A percentile compares a stretch with the other conserved stretches of the same genome.
These are phyloP conservation scores for Gentiana dahurica DNA, from an alignment of 257 asterid genomes.

Conservation along the genomic window DNA sequence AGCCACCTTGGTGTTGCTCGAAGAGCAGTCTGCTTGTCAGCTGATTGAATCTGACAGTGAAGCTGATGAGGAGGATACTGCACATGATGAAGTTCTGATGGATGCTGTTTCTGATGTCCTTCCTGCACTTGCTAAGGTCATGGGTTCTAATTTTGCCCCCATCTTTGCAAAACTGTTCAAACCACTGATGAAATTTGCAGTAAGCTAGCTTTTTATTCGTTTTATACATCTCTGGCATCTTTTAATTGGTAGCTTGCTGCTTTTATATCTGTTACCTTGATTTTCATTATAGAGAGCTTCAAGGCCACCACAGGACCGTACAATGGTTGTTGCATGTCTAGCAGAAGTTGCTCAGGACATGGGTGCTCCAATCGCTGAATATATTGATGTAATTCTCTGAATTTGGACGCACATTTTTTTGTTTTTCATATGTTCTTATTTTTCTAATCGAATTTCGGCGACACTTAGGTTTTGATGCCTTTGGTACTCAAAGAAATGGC, in stretches of 20 bases:
- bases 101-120: constrained; percentile 98
- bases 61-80: constrained; percentile 69
- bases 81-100: constrained; percentile 98
- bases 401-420: not conserved
- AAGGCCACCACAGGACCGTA: constrained; percentile 84
- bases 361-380: constrained; percentile 92
- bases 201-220: constrained; percentile 26
- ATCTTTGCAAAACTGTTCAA: constrained; percentile 63
- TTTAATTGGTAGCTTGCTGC: not conserved
- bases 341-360: constrained; percentile 99
- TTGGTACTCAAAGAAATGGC: constrained; percentile 88
- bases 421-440: constrained; percentile 1
- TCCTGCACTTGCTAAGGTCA: constrained; percentile 88
- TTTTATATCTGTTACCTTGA: not conserved
- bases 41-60: constrained; percentile 75
- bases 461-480: constrained; percentile 62
- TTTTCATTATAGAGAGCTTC: constrained; percentile 59
- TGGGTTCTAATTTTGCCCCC: constrained; percentile 89
- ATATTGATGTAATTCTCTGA: constrained; percentile 50
- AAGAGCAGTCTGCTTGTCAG: constrained; percentile 82
- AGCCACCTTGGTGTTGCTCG: constrained; percentile 63
- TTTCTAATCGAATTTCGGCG: constrained; percentile 4
- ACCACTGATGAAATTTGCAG: constrained; percentile 90
- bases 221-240: constrained; percentile 3
- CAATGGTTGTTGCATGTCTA: constrained; percentile 97